These are phyloP conservation scores for Pseudogymnoascus sp. DNA, from an alignment of 2,329 filamentous ascomycete species.

Conservation along the genomic window DNA sequence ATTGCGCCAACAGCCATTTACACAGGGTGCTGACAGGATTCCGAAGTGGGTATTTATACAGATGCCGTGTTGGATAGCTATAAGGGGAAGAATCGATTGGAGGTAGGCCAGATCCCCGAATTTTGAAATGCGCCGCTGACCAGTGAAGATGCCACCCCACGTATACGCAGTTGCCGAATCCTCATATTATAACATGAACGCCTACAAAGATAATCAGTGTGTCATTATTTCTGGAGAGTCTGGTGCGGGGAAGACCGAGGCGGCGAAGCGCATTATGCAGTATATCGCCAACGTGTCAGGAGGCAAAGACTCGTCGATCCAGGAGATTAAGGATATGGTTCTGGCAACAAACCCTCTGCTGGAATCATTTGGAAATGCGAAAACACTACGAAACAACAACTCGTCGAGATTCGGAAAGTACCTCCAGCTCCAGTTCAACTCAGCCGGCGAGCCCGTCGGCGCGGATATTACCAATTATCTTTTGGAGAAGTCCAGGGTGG, in stretches of 20 bases:
- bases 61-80: slow-evolving; percentile 89
- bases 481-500: slow-evolving; percentile 88
- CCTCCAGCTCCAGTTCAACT: slow-evolving; percentile 92
- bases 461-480: slow-evolving; percentile 98
- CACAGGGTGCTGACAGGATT: slow-evolving; percentile 29
- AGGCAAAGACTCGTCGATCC: slow-evolving; percentile 63
- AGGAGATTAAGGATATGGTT: slow-evolving; percentile 99
- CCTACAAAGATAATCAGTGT: slow-evolving; percentile 97
- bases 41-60: slow-evolving; percentile 84
- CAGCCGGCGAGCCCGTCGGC: slow-evolving; percentile 82
- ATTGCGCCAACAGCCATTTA: neutral
- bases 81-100: slow-evolving; percentile 91
- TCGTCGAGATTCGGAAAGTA: slow-evolving; percentile 98
- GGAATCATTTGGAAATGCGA: slow-evolving; percentile 97
- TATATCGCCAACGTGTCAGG: slow-evolving; percentile 97
- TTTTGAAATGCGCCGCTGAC: slow-evolving; percentile 14
- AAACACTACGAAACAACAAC: slow-evolving; percentile 97
- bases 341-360: slow-evolving; percentile 94
- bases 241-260: slow-evolving; percentile 96
- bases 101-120: slow-evolving; percentile 39
- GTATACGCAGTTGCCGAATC: slow-evolving; percentile 97
- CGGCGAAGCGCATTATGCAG: slow-evolving; percentile 98
- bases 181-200: slow-evolving; percentile 99
- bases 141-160: slow-evolving; percentile 65
- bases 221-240: slow-evolving; percentile 99